These are phyloP conservation scores for Nicotiana otophora DNA, from an alignment of 257 asterid genomes.

Conservation along the genomic window DNA sequence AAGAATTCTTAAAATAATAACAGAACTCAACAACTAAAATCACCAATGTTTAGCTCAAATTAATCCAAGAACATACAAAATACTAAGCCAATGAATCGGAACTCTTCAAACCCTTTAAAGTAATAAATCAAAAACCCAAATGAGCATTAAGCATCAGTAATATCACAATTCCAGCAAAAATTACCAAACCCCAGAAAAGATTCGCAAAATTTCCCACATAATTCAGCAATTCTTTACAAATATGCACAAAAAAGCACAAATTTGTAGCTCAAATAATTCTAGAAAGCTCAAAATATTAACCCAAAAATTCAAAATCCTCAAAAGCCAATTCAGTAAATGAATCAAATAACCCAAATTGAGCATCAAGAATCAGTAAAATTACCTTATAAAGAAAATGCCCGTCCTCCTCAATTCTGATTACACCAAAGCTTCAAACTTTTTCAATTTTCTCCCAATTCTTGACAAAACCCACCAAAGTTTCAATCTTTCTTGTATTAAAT, in stretches of 20 bases:
- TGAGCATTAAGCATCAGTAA: neutral
- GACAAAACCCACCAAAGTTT: neutral
- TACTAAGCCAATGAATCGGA: neutral
- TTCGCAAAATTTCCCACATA: neutral
- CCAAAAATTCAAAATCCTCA: slow-evolving; percentile 18
- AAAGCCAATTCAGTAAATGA: slow-evolving; percentile 11
- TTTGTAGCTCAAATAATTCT: slow-evolving; percentile 6
- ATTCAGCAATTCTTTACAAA: neutral
- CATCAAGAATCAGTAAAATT: slow-evolving; percentile 15
- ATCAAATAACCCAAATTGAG: neutral
- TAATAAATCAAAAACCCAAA: neutral
- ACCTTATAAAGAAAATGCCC: slow-evolving; percentile 38
- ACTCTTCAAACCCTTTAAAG: neutral
- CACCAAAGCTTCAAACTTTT: slow-evolving; percentile 33
- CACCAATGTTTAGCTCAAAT: slow-evolving; percentile 14
- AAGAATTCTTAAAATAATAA: neutral
- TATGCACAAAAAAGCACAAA: neutral
- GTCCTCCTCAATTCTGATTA: slow-evolving; percentile 12
- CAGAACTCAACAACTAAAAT: slow-evolving; percentile 5
- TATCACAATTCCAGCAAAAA: neutral
- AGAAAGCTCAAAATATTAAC: neutral
- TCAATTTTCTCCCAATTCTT: slow-evolving; percentile 16
- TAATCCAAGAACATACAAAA: neutral
- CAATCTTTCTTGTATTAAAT: neutral
- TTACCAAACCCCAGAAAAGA: neutral